Evolutionary conservation across 1,284 basidiomycete species (phyloP), one percentile per base, ranked within the genome.

Genomic region (Austroboletus novae-zelandiae): DNA sequence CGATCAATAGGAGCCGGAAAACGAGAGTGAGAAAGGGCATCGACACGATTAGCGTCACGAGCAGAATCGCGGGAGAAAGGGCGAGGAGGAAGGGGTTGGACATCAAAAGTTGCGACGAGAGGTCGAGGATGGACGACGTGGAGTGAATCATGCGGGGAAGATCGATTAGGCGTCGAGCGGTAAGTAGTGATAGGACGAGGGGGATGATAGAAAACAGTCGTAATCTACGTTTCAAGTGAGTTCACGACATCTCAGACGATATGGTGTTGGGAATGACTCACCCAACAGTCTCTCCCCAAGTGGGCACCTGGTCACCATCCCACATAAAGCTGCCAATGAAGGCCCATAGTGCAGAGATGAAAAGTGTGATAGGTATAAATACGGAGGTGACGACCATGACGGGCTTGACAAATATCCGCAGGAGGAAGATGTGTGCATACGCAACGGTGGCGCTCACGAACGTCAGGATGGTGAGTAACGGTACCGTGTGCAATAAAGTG

Each of bases 321-420:
- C 87, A 88, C 76, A 94, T 89, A 61, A 96, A 96, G 63, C 91
- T 93, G 29, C 91, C 94, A 9, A 87, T 79, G 60, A 96, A 91
- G 2, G 91, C 91, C 87, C 91, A 94, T 49, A 92, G 70, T 15
- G 91, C 85, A 45, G 88, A 91, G 41, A 93, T 74, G 59, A 91
- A 81, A 29, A 96, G 75, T 0, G 88, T 87, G 40, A 84, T 81
- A 14, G 94, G 93, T 30, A 94, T 83, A 58, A 87, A 85, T 20
- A 90, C 77, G 2, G 86, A 85, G 0, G 91, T 94, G 4, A 79
- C 81, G 20, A 91, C 71, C 69, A 95, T 84, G 31, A 93, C 90
- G 18, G 91, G 89, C 51, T 86, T 82, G 47, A 91, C 87, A 50
- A 91, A 91, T 55, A 89, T 77, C 50, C 84, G 81, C 47, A 94